phyloP scores from a whole-genome alignment of 192 early-diverging fungal genomes.

The Irineochytrium annulatum region DNA sequence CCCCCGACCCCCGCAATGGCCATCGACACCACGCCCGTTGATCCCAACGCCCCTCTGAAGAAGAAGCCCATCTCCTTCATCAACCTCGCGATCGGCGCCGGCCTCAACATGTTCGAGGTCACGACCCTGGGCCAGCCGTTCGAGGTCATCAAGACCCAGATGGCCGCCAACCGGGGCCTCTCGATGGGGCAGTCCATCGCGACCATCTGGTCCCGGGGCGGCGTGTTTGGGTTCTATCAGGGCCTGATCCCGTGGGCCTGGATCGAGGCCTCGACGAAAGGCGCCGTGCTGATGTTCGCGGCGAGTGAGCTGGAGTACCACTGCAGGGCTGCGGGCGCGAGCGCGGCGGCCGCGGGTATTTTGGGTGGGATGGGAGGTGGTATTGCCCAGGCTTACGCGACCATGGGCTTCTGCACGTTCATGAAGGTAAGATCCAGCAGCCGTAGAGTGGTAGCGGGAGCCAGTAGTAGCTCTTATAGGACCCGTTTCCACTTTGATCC shows the following conservation, averaged over 20 bases:
- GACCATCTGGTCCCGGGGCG: slow-evolving; percentile 80
- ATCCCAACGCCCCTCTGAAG: slow-evolving; percentile 47
- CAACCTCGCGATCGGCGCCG: slow-evolving; percentile 85
- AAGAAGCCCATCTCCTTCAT: slow-evolving; percentile 85
- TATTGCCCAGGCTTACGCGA: slow-evolving; percentile 90
- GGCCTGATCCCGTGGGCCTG: slow-evolving; percentile 80
- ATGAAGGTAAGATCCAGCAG: slow-evolving; percentile 69
- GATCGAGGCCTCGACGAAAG: slow-evolving; percentile 77
- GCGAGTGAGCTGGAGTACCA: slow-evolving; percentile 70
- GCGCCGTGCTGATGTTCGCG: slow-evolving; percentile 72
- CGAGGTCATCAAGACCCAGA: slow-evolving; percentile 92
- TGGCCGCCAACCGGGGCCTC: slow-evolving; percentile 88
- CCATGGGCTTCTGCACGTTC: slow-evolving; percentile 99
- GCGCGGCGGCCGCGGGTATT: slow-evolving; percentile 60
- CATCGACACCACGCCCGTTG: slow-evolving; percentile 24
- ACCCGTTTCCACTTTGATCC: too few relatives aligned
- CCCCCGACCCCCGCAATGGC: slow-evolving; percentile 15
- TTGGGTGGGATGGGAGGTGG: slow-evolving; percentile 94
- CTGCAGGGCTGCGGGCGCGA: slow-evolving; percentile 42
- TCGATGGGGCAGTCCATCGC: slow-evolving; percentile 64
- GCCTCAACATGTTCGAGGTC: slow-evolving; percentile 74
- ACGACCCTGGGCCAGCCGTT: slow-evolving; percentile 22
- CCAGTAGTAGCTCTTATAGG: too few relatives aligned
- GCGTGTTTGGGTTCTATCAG: slow-evolving; percentile 90
- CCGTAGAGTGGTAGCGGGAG: too few relatives aligned